phyloP scores from a whole-genome alignment of 495 filamentous ascomycete genomes.

The Gamarada debralockiae region DNA sequence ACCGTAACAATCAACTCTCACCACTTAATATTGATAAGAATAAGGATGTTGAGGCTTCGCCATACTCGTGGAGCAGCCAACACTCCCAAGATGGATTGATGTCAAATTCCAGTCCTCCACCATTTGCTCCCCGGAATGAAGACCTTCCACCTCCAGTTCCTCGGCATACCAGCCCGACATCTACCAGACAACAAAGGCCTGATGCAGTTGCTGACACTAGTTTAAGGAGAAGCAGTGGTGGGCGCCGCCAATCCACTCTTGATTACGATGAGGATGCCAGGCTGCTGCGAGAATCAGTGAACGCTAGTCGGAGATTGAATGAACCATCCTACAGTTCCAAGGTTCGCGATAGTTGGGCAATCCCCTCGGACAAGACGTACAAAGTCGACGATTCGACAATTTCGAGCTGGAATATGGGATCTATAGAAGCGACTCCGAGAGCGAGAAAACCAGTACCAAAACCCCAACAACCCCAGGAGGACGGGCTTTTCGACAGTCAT shows the following conservation, averaged over 20 bases:
- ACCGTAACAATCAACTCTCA: constrained; percentile 42
- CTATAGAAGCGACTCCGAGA: constrained; percentile 19
- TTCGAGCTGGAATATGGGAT: constrained; percentile 28
- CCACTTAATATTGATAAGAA: constrained; percentile 52
- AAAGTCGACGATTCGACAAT: constrained; percentile 32
- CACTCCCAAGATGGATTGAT: constrained; percentile 62
- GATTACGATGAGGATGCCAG: constrained; percentile 62
- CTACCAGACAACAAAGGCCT: constrained; percentile 6
- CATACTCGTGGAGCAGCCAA: constrained; percentile 66
- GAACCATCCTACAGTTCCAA: constrained; percentile 35
- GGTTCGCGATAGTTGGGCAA: constrained; percentile 22
- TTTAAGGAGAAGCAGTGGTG: constrained; percentile 44
- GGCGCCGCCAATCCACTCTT: constrained; percentile 37
- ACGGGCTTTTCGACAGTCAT: constrained; percentile 29
- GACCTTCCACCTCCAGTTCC: constrained; percentile 31
- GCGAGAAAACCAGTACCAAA: constrained; percentile 9
- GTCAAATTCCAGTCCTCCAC: constrained; percentile 31
- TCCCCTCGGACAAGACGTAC: constrained; percentile 25
- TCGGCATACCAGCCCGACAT: constrained; percentile 19
- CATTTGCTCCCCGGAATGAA: constrained; percentile 14
- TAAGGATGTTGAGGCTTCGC: constrained; percentile 49
- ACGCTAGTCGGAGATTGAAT: constrained; percentile 35
- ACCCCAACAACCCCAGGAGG: constrained; percentile 10
- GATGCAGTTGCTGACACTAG: constrained; percentile 32
- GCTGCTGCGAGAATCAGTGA: constrained; percentile 59